Percentiles rank a stretch among this genome's conserved stretches.
Evolutionary conservation across 2,329 filamentous ascomycete genomes (phyloP).

Genomic region (Aspergillus viridinutans): DNA sequence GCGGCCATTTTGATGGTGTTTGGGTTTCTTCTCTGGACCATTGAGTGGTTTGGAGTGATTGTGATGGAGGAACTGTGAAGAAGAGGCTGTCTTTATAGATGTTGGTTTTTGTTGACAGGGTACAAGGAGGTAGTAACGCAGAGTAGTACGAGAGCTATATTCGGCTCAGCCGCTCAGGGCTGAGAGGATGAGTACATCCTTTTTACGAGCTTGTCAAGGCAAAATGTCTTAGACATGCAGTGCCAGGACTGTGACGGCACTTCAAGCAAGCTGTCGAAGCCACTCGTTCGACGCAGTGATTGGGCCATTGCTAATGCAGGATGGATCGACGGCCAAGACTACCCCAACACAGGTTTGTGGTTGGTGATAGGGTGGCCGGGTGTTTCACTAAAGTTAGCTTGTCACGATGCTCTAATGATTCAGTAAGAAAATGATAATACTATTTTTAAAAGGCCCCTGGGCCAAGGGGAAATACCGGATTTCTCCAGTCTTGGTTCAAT

Average conservation of each 20-base stretch:
- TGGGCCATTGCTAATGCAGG: not conserved
- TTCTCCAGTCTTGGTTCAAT: slow-evolving; percentile 9
- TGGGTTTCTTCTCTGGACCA: not conserved
- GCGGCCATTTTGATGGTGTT: not conserved
- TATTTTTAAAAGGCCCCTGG: not conserved
- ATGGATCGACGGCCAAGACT: not conserved
- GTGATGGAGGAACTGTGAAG: not conserved
- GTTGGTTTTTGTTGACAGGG: not conserved
- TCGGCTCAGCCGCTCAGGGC: not conserved
- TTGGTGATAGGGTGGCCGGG: not conserved
- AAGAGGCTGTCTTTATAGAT: not conserved
- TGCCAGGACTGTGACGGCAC: not conserved
- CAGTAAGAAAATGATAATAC: not conserved
- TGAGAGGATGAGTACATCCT: too few relatives aligned
- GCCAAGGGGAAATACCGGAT: not conserved
- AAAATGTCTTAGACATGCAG: not conserved
- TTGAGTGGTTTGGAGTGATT: not conserved
- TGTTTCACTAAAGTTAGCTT: not conserved
- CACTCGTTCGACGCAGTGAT: not conserved
- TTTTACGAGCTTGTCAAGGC: not conserved
- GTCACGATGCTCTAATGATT: not conserved
- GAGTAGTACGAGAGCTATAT: not conserved
- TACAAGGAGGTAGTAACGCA: not conserved
- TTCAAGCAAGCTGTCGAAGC: not conserved
- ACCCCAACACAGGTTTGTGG: not conserved